phyloP scores from a whole-genome alignment of 176 grass and related monocot species.

The Oryza rufipogon region DNA sequence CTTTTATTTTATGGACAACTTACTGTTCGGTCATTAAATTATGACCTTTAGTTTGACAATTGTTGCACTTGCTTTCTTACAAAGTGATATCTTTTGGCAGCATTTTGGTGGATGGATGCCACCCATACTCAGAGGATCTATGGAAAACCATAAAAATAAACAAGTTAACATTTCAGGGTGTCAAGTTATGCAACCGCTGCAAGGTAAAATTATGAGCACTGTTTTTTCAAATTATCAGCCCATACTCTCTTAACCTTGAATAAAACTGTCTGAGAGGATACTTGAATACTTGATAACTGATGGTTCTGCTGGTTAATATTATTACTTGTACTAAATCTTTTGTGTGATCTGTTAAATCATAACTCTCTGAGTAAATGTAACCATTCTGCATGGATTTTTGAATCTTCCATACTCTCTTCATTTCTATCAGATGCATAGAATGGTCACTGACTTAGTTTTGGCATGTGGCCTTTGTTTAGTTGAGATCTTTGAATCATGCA shows the following conservation, averaged over 20 bases:
- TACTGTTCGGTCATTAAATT: constrained; percentile 7
- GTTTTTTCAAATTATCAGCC: too few relatives aligned
- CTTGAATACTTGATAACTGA: background rate
- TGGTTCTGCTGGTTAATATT: background rate
- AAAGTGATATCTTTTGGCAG: constrained; percentile 49
- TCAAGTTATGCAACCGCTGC: constrained; percentile 82
- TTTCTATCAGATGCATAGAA: background rate
- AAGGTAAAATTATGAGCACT: constrained; percentile 56
- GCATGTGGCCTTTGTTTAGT: background rate
- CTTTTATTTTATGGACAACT: background rate
- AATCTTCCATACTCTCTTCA: background rate
- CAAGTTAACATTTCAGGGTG: constrained; percentile 74
- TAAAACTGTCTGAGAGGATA: background rate
- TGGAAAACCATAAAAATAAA: constrained; percentile 87
- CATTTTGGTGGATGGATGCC: constrained; percentile 85
- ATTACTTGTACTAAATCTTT: background rate
- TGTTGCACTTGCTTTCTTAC: constrained; percentile 12
- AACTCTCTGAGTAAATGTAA: background rate
- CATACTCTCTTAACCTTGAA: background rate
- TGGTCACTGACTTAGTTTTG: background rate
- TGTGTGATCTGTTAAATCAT: background rate
- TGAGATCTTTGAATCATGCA: background rate
- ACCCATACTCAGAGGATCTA: constrained; percentile 83
- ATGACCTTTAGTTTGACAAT: background rate
- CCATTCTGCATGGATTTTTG: background rate